Conservation (phyloP, 177 flowering plant species). For the Tripterygium wilfordii region DNA sequence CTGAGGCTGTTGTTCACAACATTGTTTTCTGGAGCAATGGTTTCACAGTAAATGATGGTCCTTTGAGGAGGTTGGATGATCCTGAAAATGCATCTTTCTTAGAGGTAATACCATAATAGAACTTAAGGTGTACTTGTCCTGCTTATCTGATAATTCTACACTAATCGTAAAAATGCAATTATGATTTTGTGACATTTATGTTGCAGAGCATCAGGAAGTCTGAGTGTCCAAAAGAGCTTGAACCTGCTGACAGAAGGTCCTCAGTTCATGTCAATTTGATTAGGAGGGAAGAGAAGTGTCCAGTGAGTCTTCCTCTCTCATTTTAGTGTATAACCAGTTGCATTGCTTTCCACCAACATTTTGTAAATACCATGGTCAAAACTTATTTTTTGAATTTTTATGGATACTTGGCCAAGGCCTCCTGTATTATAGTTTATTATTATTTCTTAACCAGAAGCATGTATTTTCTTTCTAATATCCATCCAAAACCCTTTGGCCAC, state of each 20-base stretch:
- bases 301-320: conserved; percentile 36
- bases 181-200: too few relatives aligned
- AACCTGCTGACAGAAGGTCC: conserved; percentile 70
- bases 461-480: too few relatives aligned
- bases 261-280: conserved; percentile 76
- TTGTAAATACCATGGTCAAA: too few relatives aligned
- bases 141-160: too few relatives aligned
- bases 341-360: too few relatives aligned
- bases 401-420: too few relatives aligned
- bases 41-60: conserved; percentile 84
- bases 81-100: conserved; percentile 84
- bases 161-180: too few relatives aligned
- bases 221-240: conserved; percentile 94
- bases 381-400: too few relatives aligned
- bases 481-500: not conserved
- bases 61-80: conserved; percentile 81
- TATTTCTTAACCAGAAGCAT: too few relatives aligned
- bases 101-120: conserved; percentile 49
- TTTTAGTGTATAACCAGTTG: not conserved
- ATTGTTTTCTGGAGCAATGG: conserved; percentile 86
- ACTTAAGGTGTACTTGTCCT: not conserved
- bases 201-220: conserved; percentile 90
- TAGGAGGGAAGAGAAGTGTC: conserved; percentile 61
- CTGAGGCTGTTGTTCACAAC: conserved; percentile 56
- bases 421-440: too few relatives aligned